A percentile compares a stretch with the other conserved stretches of the same genome.
These are phyloP conservation scores for Aphanomyces stellatus DNA, from an alignment of 352 stramenopile species.

Conservation along the genomic window DNA sequence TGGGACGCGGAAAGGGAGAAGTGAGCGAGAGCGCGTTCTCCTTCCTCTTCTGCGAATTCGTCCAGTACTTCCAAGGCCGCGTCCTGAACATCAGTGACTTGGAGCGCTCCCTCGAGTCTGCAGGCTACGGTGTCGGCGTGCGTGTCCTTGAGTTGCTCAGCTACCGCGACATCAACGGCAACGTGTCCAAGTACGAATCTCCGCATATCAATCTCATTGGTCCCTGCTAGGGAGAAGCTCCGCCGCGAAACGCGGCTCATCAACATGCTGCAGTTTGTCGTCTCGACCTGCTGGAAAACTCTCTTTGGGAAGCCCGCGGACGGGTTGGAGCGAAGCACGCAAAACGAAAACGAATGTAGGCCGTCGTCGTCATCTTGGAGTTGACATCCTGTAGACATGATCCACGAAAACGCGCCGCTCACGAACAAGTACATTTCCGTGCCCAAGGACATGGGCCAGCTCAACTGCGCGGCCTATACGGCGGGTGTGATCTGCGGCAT, in stretches of 20 bases:
- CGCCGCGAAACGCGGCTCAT: slow-evolving; percentile 78
- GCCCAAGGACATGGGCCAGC: slow-evolving; percentile 89
- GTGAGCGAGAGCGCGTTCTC: slow-evolving; percentile 93
- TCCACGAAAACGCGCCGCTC: slow-evolving; percentile 90
- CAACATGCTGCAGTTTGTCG: slow-evolving; percentile 88
- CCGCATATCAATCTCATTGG: background rate
- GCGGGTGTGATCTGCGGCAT: slow-evolving; percentile 91
- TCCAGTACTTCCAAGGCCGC: slow-evolving; percentile 96
- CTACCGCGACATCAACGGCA: slow-evolving; percentile 74
- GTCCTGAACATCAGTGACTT: slow-evolving; percentile 95
- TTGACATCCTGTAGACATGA: slow-evolving; percentile 71
- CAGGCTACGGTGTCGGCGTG: slow-evolving; percentile 92
- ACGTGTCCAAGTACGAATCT: slow-evolving; percentile 17
- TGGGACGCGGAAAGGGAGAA: slow-evolving; percentile 70
- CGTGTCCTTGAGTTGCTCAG: slow-evolving; percentile 91
- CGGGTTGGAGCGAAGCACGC: slow-evolving; percentile 93
- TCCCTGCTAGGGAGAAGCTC: slow-evolving; percentile 10
- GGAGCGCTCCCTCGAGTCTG: slow-evolving; percentile 88
- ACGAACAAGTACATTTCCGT: slow-evolving; percentile 96
- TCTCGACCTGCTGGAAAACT: slow-evolving; percentile 91
- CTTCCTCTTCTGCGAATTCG: slow-evolving; percentile 97
- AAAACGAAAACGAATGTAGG: slow-evolving; percentile 94
- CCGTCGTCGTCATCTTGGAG: background rate
- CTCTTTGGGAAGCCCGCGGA: slow-evolving; percentile 96
- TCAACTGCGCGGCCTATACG: slow-evolving; percentile 96